These are phyloP conservation scores for Schwanniomyces polymorphus DNA, from an alignment of 805 yeast species.

Conservation along the genomic window DNA sequence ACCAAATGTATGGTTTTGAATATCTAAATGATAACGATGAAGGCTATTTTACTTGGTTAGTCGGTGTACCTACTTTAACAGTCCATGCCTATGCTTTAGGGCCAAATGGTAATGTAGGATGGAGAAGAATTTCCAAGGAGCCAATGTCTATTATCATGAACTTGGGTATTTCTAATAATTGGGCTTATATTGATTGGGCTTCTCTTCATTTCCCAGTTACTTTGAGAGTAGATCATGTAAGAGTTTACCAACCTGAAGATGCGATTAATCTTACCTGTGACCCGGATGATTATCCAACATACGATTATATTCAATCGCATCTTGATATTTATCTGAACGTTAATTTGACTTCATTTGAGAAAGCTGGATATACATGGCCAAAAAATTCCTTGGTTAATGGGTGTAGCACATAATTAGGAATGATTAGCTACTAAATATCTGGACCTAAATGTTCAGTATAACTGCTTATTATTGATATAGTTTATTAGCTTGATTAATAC, in stretches of 20 bases:
- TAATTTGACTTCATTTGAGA: slow-evolving; percentile 73
- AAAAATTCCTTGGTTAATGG: slow-evolving; percentile 30
- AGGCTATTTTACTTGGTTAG: slow-evolving; percentile 9
- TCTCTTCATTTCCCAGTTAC: slow-evolving; percentile 34
- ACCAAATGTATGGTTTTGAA: slow-evolving; percentile 64
- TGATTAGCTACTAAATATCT: too few species aligned
- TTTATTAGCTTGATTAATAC: too few species aligned
- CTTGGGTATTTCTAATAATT: slow-evolving; percentile 38
- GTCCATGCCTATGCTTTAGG: slow-evolving; percentile 45
- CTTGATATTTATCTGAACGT: slow-evolving; percentile 63
- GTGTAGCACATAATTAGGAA: slow-evolving; percentile 9
- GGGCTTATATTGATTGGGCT: slow-evolving; percentile 41
- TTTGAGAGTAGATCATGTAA: slow-evolving; percentile 38
- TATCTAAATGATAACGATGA: slow-evolving; percentile 14
- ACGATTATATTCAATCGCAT: slow-evolving; percentile 76
- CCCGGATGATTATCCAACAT: slow-evolving; percentile 82
- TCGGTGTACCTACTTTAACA: slow-evolving; percentile 37
- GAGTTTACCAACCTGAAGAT: slow-evolving; percentile 77
- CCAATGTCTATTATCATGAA: slow-evolving; percentile 41
- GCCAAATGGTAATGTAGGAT: slow-evolving; percentile 40
- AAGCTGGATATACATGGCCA: slow-evolving; percentile 63
- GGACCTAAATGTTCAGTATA: too few species aligned
- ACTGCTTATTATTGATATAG: too few species aligned
- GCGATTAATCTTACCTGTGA: slow-evolving; percentile 72
- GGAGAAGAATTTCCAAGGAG: slow-evolving; percentile 35